Base-by-base conservation (phyloP, 176 grass and related monocot genomes). In the Hsuehochloa calcarea region DNA sequence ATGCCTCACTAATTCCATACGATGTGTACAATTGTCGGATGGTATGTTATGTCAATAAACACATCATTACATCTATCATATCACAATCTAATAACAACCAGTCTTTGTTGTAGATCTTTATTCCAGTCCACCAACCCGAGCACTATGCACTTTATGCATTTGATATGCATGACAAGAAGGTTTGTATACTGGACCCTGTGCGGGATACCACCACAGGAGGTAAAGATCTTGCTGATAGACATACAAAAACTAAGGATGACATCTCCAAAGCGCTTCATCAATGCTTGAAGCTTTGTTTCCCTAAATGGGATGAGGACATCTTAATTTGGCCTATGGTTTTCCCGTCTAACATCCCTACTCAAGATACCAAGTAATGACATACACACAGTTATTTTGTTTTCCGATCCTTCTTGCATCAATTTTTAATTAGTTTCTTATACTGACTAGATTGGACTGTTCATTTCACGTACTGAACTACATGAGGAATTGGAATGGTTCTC, bases 61-160 rank as follows among this genome's bases (percentile, higher is more conserved):
- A 16, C 4, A 50, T 17, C 13, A 1, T 5, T 16, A 50, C 4
- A 9, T 1, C 0, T 1, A 1, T 7, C 0, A 1, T 1, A 16
- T 4, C 1, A 15, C 3, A 38, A 1, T 1, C 14, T 5, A 0
- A 16, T 50, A 50, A 50, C 47, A 15, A 16, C 11, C 9, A 5
- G 0, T 4, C 10, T 12, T 45, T 4, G 4, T 7, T 73, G 4
- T 5, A 73, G 45, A 73, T 51, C 0, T 73, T 73, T 16, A 9
- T 73, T 3, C 45, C 25, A 17, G 5, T 16, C 0, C 69, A 50
- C 2, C 43, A 31, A 8, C 10, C 43, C 0, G 0, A 26, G 1
- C 70, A 73, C 26, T 51, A 9, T 29, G 5, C 13, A 19, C 44
- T 50, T 2, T 73, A 73, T 19, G 70, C 70, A 3, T 73, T 50